Conservation (phyloP, 257 asterid genomes). For the Asclepias syriaca region DNA sequence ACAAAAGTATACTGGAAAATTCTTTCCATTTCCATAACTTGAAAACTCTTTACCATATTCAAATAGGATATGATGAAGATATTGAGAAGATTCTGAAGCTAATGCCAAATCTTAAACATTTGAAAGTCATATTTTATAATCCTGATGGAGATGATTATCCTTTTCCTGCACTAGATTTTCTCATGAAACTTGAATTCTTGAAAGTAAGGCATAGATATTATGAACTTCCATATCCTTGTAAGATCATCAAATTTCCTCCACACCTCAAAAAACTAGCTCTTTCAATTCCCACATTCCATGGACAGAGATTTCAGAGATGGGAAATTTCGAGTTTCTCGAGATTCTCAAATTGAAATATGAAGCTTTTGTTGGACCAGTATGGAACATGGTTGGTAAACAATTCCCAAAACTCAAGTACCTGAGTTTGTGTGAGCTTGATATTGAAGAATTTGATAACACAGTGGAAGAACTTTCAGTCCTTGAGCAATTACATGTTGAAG, state of each 20-base stretch:
- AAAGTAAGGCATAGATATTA: not conserved
- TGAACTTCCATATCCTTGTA: not conserved
- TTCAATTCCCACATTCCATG: not conserved
- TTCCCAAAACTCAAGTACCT: constrained; percentile 7
- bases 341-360: not conserved
- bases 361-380: not conserved
- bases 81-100: not conserved
- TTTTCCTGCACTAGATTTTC: constrained; percentile 8
- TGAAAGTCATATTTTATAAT: not conserved
- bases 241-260: not conserved
- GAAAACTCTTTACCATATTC: too few relatives aligned
- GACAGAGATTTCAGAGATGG: not conserved
- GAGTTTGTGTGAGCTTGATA: not conserved
- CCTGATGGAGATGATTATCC: not conserved
- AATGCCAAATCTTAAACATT: constrained; percentile 5
- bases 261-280: not conserved
- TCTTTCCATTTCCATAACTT: too few relatives aligned
- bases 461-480: not conserved
- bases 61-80: not conserved
- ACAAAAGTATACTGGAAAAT: too few relatives aligned
- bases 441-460: not conserved
- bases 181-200: constrained; percentile 1
- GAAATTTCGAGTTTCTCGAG: not conserved
- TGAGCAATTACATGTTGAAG: too few relatives aligned
- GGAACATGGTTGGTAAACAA: constrained; percentile 3